Evolutionary conservation across 768 basidiomycete genomes (phyloP), one percentile per base, ranked within the genome.

Genomic region (Psilocybe subaeruginosa): DNA sequence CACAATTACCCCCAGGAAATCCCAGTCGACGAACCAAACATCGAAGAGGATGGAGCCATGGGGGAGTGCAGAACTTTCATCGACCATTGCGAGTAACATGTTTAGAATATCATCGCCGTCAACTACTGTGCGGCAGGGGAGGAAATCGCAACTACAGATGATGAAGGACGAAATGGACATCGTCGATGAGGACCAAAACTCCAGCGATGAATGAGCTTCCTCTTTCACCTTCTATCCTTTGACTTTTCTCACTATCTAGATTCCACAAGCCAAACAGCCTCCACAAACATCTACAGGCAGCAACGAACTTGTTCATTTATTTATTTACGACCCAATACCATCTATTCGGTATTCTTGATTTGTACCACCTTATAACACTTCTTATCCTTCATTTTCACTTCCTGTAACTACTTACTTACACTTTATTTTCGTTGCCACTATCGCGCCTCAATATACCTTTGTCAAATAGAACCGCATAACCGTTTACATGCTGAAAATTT

Each of bases 81-180:
- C 56, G 11, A 57, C 50, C 5, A 35, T 39, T 7, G 6, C 54
- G 33, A 50, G 31, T 4, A 51, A 43, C 23, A 57, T 43, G 30
- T 23, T 50, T 12, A 35, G 59, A 47, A 45, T 47, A 47, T 29
- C 31, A n/a, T 33, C 56, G 29, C 51, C 56, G 33, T 47, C 45
- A 27, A 35, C 64, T 45, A 56, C 48, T 35, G 7, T 50, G 16
- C 16, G 27, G 16, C 29, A 41, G 27, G 52, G 33, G 8, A 56
- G 53, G 29, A 62, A 58, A 51, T 47, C 57, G 11, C 51, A 59
- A 27, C 62, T 58, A 27, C 67, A 64, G 51, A 31, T 55, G 17
- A 58, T 80, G 60, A 73, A 68, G 58, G 73, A 77, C 23, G 80
- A 81, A 50, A 56, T 64, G 61, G 73, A 74, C n/a, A 69, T 76